phyloP scores from a whole-genome alignment of 768 basidiomycete species.

The Mycena galericulata region DNA sequence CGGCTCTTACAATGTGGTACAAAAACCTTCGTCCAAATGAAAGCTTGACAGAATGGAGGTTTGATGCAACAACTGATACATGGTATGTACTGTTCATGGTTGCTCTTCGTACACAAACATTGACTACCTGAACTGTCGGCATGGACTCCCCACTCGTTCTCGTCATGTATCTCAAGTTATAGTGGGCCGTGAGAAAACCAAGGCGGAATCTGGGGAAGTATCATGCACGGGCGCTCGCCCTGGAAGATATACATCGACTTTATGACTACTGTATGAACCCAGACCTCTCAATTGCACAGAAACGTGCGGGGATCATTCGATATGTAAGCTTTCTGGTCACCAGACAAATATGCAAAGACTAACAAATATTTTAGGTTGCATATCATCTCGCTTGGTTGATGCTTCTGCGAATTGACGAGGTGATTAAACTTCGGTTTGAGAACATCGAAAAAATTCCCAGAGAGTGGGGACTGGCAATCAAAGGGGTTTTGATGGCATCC shows the following conservation, averaged over 20 bases:
- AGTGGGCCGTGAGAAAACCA: slow-evolving; percentile 39
- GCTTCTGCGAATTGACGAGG: slow-evolving; percentile 34
- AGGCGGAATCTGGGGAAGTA: slow-evolving; percentile 34
- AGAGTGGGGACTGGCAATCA: no score
- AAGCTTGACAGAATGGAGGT: not conserved
- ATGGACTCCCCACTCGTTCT: slow-evolving; percentile 11
- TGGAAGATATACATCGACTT: slow-evolving; percentile 35
- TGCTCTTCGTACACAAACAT: not conserved
- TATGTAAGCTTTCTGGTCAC: not conserved
- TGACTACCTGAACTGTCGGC: not conserved
- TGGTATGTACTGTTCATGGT: not conserved
- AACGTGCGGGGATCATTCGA: not conserved
- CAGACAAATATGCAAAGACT: not conserved
- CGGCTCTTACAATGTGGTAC: slow-evolving; percentile 1
- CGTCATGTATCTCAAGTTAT: slow-evolving; percentile 36
- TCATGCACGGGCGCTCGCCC: slow-evolving; percentile 34
- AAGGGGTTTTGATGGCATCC: no score
- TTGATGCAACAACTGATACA: not conserved
- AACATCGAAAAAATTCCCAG: slow-evolving; percentile 25
- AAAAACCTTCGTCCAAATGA: not conserved
- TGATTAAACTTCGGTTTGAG: slow-evolving; percentile 26
- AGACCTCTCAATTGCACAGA: not conserved
- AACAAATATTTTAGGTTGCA: not conserved
- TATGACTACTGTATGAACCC: slow-evolving; percentile 27
- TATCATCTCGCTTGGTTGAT: slow-evolving; percentile 31